Evolutionary conservation across 768 basidiomycete species (phyloP), one percentile per base, ranked within the genome.

Genomic region (Nidula microcarpa): DNA sequence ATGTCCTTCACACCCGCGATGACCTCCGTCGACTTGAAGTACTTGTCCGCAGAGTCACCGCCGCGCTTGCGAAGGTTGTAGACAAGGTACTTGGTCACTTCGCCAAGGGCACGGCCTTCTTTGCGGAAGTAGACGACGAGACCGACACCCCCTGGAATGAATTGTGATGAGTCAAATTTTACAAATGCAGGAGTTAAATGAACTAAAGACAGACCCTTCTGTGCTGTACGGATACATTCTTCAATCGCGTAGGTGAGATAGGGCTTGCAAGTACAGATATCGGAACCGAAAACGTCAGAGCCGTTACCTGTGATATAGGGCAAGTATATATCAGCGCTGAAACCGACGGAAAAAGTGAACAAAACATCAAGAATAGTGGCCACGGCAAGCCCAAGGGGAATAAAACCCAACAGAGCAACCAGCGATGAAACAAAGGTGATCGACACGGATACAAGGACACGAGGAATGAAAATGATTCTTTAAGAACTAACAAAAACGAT

Each of bases 51-150:
- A 1, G 83, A 84, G 70, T 98, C 96, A 5, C 94, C 94, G 3
- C 89, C 91, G 43, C 96, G 87, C 71, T 98, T 98, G 54, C 96
- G 87, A 8, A 94, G 81, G 72, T 98, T 98, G 71, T 98, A 98
- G 6, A 98, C 95, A 46, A 96, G 82, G 57, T 61, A 90, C 84
- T 93, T 94, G 45, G 92, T 93, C 10, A 96, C 94, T 68, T 98
- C 95, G 2, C 95, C 95, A 1, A 98, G 76, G 0, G 93, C 93
- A 39, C 95, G 81, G 8, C 94, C 94, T 68, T 96, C 93, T 65
- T 96, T 94, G 52, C 94, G 79, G 81, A 96, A 95, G 71, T 98
- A 98, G 9, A 95, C 86, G 14, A 96, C 90, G 30, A 94, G 80
- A n/a, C 96, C 96, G 23, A 97, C 92, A 23, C 96, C 96, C 3